Evolutionary conservation across 345 rosid genomes (phyloP).

Genomic region (Cardamine resedifolia): DNA sequence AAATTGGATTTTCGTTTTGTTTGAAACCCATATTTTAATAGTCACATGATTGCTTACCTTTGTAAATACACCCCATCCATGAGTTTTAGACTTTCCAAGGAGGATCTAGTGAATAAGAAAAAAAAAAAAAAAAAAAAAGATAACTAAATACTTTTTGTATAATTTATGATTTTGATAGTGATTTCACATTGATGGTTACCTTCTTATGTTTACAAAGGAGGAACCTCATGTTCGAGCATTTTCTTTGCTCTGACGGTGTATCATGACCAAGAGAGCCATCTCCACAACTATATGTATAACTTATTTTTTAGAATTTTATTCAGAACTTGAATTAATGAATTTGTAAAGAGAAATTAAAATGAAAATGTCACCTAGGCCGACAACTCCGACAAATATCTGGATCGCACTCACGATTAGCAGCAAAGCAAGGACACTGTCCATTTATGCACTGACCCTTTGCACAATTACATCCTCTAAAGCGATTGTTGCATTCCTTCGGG

Average conservation of each 20-base stretch:
- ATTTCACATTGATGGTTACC: slow-evolving; percentile 43
- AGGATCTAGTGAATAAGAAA: slow-evolving; percentile 59
- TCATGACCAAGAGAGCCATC: slow-evolving; percentile 62
- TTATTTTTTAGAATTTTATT: neutral
- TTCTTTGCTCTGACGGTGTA: slow-evolving; percentile 62
- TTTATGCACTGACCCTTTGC: no score
- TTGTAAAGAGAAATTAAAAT: neutral
- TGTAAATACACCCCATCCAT: slow-evolving; percentile 97
- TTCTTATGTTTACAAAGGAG: slow-evolving; percentile 78
- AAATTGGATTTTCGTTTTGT: no score
- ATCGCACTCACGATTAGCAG: no score
- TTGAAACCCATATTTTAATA: no score
- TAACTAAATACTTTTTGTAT: neutral
- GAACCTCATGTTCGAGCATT: slow-evolving; percentile 88
- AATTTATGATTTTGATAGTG: neutral
- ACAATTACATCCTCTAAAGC: no score
- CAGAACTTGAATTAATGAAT: neutral
- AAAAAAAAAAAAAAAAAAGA: no score
- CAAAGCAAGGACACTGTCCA: no score
- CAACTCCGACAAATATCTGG: no score
- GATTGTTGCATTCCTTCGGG: no score
- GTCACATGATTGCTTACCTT: slow-evolving; percentile 45
- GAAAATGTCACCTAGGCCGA: slow-evolving; percentile 60
- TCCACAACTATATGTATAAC: slow-evolving; percentile 63
- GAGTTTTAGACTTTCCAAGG: slow-evolving; percentile 69